Percentiles rank a stretch among this genome's conserved stretches.
These are phyloP conservation scores for Inonotus obliquus DNA, from an alignment of 1,284 basidiomycete species.

Conservation along the genomic window DNA sequence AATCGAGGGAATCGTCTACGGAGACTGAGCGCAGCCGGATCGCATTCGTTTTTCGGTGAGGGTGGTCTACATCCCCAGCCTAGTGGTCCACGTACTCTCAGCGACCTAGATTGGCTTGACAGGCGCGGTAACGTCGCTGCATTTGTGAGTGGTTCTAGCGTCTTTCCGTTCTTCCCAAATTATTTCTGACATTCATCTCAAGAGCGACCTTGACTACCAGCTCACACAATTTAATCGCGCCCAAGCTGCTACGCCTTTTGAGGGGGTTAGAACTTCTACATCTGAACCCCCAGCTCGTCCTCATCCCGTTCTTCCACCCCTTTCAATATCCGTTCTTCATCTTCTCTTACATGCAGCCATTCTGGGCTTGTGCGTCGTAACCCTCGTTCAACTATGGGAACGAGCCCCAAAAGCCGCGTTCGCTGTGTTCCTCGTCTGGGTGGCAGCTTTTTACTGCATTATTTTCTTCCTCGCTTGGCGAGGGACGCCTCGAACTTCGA, in stretches of 20 bases:
- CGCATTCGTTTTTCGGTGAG: slow-evolving; percentile 37
- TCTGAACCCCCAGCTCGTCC: slow-evolving; percentile 29
- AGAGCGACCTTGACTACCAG: slow-evolving; percentile 66
- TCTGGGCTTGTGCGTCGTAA: slow-evolving; percentile 51
- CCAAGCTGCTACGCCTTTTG: slow-evolving; percentile 42
- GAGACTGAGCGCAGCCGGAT: slow-evolving; percentile 38
- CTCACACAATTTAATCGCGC: slow-evolving; percentile 44
- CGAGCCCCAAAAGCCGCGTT: slow-evolving; percentile 53
- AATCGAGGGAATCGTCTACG: slow-evolving; percentile 39
- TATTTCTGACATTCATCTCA: slow-evolving; percentile 27
- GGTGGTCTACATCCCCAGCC: slow-evolving; percentile 33
- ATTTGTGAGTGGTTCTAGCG: slow-evolving; percentile 45
- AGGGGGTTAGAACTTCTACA: slow-evolving; percentile 40
- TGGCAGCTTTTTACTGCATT: slow-evolving; percentile 48
- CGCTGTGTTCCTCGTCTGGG: slow-evolving; percentile 60
- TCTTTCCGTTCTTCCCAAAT: slow-evolving; percentile 3
- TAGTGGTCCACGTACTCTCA: slow-evolving; percentile 45
- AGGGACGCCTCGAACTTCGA: slow-evolving; percentile 51
- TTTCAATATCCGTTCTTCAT: slow-evolving; percentile 41
- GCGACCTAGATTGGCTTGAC: slow-evolving; percentile 71
- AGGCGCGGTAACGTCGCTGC: slow-evolving; percentile 62
- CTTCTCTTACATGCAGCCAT: slow-evolving; percentile 53
- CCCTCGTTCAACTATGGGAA: slow-evolving; percentile 54
- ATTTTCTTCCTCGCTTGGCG: slow-evolving; percentile 53
- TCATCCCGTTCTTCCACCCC: slow-evolving; percentile 37